A percentile compares a stretch with the other conserved stretches of the same genome.
Evolutionary conservation across 306 rosid species (phyloP).

Genomic region (Canavalia gladiata): DNA sequence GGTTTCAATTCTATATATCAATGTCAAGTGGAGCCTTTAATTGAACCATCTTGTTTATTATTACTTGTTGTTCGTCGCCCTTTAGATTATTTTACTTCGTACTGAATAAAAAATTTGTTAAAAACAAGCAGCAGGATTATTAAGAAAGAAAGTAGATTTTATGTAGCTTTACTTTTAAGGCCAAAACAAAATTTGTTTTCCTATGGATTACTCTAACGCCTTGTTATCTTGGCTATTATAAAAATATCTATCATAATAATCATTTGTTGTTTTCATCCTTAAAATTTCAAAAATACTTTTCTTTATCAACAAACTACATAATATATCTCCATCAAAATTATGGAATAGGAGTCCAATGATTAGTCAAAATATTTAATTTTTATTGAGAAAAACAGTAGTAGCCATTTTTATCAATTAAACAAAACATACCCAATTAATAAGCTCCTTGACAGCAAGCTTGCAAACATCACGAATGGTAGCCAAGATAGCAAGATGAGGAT

Average conservation of each 20-base stretch:
- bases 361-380: constrained; percentile 34
- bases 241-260: background rate
- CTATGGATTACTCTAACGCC: too few relatives aligned
- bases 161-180: too few relatives aligned
- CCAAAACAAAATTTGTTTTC: too few relatives aligned
- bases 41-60: too few relatives aligned
- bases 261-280: background rate
- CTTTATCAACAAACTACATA: constrained; percentile 2
- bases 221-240: too few relatives aligned
- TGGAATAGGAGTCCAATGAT: constrained; percentile 5
- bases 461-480: constrained; percentile 98
- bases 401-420: background rate
- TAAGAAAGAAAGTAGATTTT: too few relatives aligned
- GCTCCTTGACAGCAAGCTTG: constrained; percentile 96
- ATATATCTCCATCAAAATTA: constrained; percentile 19
- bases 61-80: too few relatives aligned
- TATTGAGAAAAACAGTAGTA: background rate
- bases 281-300: background rate
- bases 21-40: too few relatives aligned
- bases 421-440: constrained; percentile 93
- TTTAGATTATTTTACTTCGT: too few relatives aligned
- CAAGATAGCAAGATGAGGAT: constrained; percentile 83
- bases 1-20: too few relatives aligned
- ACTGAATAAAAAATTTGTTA: too few relatives aligned
- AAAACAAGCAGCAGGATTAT: too few relatives aligned